Evolutionary conservation across 768 basidiomycete genomes (phyloP).

Genomic region (Panus rudis): DNA sequence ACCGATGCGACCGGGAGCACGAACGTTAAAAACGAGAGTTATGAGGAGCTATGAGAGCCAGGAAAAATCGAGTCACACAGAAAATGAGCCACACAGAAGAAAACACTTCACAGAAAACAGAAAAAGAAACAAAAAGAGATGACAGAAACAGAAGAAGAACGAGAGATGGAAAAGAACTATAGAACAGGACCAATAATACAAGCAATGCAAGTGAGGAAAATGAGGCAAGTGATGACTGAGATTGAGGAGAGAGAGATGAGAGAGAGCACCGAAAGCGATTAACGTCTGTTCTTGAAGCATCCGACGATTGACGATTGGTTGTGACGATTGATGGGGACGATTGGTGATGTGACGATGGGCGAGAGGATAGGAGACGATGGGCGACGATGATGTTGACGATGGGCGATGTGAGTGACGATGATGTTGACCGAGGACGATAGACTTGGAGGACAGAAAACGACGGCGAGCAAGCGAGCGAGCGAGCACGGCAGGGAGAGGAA

Average conservation of each 20-base stretch:
- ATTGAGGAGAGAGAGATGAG: slow-evolving; percentile 4
- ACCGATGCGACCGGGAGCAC: too few species aligned
- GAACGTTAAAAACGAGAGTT: too few species aligned
- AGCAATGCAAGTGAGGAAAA: neutral
- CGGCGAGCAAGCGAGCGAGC: neutral
- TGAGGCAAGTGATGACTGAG: neutral
- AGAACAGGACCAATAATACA: neutral
- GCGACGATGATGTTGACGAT: slow-evolving; percentile 2
- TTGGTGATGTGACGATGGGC: neutral
- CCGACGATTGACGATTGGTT: too few species aligned
- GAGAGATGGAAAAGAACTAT: neutral
- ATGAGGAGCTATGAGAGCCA: too few species aligned
- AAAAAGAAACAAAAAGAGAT: neutral
- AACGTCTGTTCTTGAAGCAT: neutral
- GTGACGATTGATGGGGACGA: too few species aligned
- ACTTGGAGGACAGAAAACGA: slow-evolving; percentile 4
- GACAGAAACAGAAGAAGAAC: neutral
- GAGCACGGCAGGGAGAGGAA: slow-evolving; percentile 1
- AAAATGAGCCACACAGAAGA: too few species aligned
- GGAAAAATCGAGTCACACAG: too few species aligned
- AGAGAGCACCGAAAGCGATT: slow-evolving; percentile 1
- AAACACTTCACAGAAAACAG: neutral
- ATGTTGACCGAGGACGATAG: slow-evolving; percentile 1
- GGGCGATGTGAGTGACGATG: slow-evolving; percentile 2
- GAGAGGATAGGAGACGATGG: neutral